phyloP scores from a whole-genome alignment of 441 rosid species.

The Manihot esculenta region DNA sequence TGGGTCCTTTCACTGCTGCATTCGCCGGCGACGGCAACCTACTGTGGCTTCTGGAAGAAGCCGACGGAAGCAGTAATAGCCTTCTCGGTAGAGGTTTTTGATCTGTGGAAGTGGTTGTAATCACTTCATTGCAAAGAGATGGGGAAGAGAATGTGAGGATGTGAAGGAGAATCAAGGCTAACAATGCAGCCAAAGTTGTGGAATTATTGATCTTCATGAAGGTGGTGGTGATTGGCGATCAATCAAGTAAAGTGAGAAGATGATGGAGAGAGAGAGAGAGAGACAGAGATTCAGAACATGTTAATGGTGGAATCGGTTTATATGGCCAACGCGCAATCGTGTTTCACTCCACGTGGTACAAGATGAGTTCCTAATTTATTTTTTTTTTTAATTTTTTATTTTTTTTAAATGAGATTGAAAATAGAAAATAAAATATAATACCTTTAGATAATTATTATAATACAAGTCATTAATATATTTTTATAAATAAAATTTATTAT shows the following conservation, averaged over 20 bases:
- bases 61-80: constrained; percentile 17
- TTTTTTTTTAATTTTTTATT: too few relatives aligned
- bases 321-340: constrained; percentile 28
- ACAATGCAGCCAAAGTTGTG: constrained; percentile 16
- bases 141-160: constrained; percentile 20
- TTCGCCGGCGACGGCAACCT: constrained; percentile 4
- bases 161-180: constrained; percentile 24
- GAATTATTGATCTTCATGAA: constrained; percentile 36
- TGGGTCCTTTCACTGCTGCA: constrained; percentile 25
- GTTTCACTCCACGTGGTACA: constrained; percentile 32
- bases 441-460: too few relatives aligned
- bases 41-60: constrained; percentile 15
- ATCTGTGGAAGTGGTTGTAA: too few relatives aligned
- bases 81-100: constrained; percentile 23
- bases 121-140: constrained; percentile 17
- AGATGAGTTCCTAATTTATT: constrained; percentile 2
- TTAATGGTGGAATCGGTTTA: constrained; percentile 17
- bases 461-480: too few relatives aligned
- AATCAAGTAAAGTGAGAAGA: background rate
- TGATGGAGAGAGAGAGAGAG: background rate
- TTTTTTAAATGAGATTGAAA: too few relatives aligned
- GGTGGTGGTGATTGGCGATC: too few relatives aligned
- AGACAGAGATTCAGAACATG: constrained; percentile 7
- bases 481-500: too few relatives aligned
- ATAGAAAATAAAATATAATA: too few relatives aligned